Conservation (phyloP, 2,329 filamentous ascomycete species). For the Rhinocladiella similis region DNA sequence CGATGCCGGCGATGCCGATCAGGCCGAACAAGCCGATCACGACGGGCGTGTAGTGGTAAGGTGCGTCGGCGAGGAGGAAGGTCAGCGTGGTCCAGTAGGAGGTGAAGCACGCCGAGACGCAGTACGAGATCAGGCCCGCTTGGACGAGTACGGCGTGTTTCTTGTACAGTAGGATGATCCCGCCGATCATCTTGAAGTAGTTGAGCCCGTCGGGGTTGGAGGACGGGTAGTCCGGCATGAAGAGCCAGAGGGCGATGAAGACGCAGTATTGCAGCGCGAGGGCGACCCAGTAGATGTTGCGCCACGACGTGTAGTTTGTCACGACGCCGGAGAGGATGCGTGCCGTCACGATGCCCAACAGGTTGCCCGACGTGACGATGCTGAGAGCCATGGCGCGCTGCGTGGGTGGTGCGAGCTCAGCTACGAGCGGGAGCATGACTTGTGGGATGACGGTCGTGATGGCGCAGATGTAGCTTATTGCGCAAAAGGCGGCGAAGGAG, state of each 20-base stretch:
- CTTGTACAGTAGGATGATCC: conserved; percentile 63
- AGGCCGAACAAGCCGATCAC: conserved; percentile 77
- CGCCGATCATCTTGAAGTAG: conserved; percentile 56
- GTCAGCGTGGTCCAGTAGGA: conserved; percentile 75
- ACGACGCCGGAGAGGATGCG: conserved; percentile 74
- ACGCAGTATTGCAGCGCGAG: conserved; percentile 71
- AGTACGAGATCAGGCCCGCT: conserved; percentile 66
- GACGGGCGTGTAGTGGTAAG: conserved; percentile 67
- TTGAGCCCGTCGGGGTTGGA: conserved; percentile 61
- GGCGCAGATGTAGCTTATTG: conserved; percentile 71
- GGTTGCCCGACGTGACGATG: conserved; percentile 72
- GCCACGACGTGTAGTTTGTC: conserved; percentile 72
- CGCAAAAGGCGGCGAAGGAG: conserved; percentile 64
- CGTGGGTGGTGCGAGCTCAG: conserved; percentile 70
- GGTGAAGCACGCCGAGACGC: conserved; percentile 63
- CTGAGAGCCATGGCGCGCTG: conserved; percentile 69
- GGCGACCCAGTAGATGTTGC: conserved; percentile 76
- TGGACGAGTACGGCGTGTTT: conserved; percentile 70
- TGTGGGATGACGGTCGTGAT: conserved; percentile 79
- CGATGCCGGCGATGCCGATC: conserved; percentile 70
- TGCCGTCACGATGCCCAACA: conserved; percentile 74
- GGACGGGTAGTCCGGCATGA: conserved; percentile 78
- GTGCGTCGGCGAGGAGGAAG: conserved; percentile 70
- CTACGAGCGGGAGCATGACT: conserved; percentile 77
- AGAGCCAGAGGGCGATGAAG: conserved; percentile 64